These are phyloP conservation scores for Lanmaoa pseudosensibilis DNA, from an alignment of 768 basidiomycete species.

Conservation along the genomic window DNA sequence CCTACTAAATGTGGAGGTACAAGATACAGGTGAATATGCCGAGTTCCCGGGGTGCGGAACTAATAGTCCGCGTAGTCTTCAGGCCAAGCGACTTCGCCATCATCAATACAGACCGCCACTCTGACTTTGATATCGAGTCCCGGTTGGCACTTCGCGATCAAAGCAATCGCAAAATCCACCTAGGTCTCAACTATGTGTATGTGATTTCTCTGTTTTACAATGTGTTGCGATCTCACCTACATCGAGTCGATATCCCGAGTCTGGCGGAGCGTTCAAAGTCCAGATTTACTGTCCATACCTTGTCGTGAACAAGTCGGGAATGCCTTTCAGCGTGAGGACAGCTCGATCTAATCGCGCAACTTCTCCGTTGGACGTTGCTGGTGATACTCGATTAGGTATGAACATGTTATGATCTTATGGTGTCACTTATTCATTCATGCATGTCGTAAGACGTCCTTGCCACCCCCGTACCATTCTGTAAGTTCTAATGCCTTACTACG, in stretches of 20 bases:
- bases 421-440: conserved; percentile 12
- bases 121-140: conserved; percentile 83
- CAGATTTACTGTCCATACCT: conserved; percentile 92
- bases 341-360: conserved; percentile 60
- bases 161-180: conserved; percentile 70
- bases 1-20: conserved; percentile 82
- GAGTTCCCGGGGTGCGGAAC: background rate
- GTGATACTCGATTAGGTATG: conserved; percentile 65
- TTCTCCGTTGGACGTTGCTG: conserved; percentile 78
- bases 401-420: conserved; percentile 9
- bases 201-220: conserved; percentile 28
- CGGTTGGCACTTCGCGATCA: conserved; percentile 71
- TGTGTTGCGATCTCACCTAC: conserved; percentile 8
- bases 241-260: conserved; percentile 72
- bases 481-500: conserved; percentile 33
- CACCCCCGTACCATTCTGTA: conserved; percentile 76
- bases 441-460: conserved; percentile 43
- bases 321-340: conserved; percentile 76
- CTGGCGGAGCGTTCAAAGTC: conserved; percentile 94
- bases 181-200: conserved; percentile 89
- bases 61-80: conserved; percentile 54
- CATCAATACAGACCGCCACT: conserved; percentile 90
- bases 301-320: conserved; percentile 87
- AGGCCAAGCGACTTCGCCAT: conserved; percentile 96
- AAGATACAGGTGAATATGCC: conserved; percentile 75